Base-by-base conservation (phyloP, 2,329 filamentous ascomycete genomes). In the Colletotrichum sp. region DNA sequence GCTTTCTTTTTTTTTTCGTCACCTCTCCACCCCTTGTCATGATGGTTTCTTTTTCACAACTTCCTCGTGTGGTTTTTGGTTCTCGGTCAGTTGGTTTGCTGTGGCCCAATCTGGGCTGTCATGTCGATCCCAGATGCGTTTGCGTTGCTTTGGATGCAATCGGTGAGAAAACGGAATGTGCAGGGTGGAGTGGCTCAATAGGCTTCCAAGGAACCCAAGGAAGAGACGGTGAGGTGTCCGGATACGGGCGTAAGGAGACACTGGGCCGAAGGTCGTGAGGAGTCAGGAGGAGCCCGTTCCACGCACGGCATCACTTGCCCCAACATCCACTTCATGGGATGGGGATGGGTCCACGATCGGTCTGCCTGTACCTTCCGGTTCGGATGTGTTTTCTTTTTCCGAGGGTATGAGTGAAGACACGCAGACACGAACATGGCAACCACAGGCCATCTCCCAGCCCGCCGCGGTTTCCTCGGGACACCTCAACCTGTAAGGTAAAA, bases 91-190 rank as follows among this genome's bases (percentile, higher is more conserved):
- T 72, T 52, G 34, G n/a, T 28, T 67, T 60, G 18, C 55, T 61
- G 26, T 21, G 52, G 30, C 34, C 26, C 69, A 60, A 57, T 66
- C 60, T 59, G 39, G 57, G 63, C 69, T 34, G 39, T 72, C 26
- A 30, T 68, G 69, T 75, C 69, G 73, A 75, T 75, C 63, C 48
- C 18, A 57, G 57, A 75, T 72, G 68, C 72, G 52, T 32, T 69
- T 74, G 39, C 39, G 63, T 72, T 70, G 72, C 28, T 36, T 68
- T 24, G 43, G 55, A 63, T 65, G 74, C 70, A 74, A 55, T 75
- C 74, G 74, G 74, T 73, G 74, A 75, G 73, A 65, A 68, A 75
- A 75, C 65, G 57, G 65, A 24, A 59, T 32, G 57, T 34, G n/a
- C 24, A 28, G 34, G 63, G 64, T 18, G 16, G 55, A 64, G 18